Percentiles rank a stretch among this genome's conserved stretches.
Conservation (phyloP, 495 filamentous ascomycete genomes). For the Penicillium roqueforti region DNA sequence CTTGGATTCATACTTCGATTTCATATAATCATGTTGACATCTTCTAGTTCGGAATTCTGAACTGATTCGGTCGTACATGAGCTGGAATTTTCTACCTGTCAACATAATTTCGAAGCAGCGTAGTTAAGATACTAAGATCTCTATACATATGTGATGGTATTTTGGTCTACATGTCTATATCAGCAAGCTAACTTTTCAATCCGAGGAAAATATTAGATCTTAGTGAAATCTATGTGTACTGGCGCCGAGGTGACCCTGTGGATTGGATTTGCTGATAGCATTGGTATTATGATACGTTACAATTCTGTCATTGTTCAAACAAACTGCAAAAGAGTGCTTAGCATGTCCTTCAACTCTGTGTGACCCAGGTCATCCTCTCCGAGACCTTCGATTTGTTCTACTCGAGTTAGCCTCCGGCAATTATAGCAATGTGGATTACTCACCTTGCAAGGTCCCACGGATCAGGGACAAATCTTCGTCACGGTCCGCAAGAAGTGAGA, state of each 20-base stretch:
- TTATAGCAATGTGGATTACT: constrained; percentile 25
- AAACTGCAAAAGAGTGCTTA: constrained; percentile 61
- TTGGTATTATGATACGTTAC: constrained; percentile 10
- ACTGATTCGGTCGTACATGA: neutral
- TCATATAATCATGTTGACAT: neutral
- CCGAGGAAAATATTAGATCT: too few relatives aligned
- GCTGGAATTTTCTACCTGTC: neutral
- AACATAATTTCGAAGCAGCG: neutral
- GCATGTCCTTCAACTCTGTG: constrained; percentile 65
- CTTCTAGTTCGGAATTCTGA: neutral
- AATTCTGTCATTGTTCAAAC: constrained; percentile 26
- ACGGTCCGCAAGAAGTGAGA: constrained; percentile 58
- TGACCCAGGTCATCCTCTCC: constrained; percentile 50
- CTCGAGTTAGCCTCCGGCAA: constrained; percentile 16
- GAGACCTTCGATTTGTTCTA: constrained; percentile 63
- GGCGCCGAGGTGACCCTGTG: neutral
- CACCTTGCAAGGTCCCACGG: constrained; percentile 61
- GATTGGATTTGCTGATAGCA: neutral
- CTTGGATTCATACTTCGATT: neutral
- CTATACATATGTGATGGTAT: too few relatives aligned
- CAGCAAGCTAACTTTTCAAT: too few relatives aligned
- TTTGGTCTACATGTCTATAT: too few relatives aligned
- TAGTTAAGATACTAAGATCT: neutral
- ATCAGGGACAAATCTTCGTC: constrained; percentile 62
- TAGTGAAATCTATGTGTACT: too few relatives aligned